A percentile compares a stretch with the other conserved stretches of the same genome.
These are phyloP conservation scores for Leersia perrieri DNA, from an alignment of 176 grass and related monocot species.

Conservation along the genomic window DNA sequence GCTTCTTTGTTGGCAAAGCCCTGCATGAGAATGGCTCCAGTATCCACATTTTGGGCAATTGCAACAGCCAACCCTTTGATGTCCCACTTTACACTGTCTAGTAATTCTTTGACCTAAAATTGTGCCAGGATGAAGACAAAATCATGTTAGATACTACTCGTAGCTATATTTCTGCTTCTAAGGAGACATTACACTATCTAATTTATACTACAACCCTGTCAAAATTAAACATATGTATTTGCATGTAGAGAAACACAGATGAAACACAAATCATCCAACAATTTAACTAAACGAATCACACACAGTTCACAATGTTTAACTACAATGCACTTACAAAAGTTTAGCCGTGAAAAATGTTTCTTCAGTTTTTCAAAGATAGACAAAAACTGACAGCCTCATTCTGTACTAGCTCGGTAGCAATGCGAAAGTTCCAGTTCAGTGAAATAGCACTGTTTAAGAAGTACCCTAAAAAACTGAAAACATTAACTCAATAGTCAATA, in stretches of 20 bases:
- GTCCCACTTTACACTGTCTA: conserved; percentile 90
- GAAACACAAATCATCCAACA: background rate
- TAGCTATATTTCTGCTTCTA: background rate
- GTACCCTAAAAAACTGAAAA: background rate
- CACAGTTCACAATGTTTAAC: background rate
- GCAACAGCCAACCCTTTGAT: conserved; percentile 84
- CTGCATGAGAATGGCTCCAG: conserved; percentile 95
- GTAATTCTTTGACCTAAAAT: conserved; percentile 53
- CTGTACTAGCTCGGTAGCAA: background rate
- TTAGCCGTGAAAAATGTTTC: background rate
- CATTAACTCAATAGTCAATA: background rate
- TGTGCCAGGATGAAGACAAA: background rate
- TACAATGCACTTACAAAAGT: background rate
- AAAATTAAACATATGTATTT: background rate
- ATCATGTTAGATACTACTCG: background rate
- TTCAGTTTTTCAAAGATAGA: background rate
- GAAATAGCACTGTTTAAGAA: background rate
- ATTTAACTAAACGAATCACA: background rate
- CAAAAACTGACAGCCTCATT: background rate
- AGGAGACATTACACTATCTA: background rate
- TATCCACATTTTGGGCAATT: conserved; percentile 85
- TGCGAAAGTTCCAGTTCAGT: background rate
- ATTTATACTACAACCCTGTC: background rate
- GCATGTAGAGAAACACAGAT: background rate
- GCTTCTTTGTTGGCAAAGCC: conserved; percentile 86